Percentiles rank a stretch among this genome's conserved stretches.
Conservation (phyloP, 805 yeast species). For the Peterozyma xylosa region DNA sequence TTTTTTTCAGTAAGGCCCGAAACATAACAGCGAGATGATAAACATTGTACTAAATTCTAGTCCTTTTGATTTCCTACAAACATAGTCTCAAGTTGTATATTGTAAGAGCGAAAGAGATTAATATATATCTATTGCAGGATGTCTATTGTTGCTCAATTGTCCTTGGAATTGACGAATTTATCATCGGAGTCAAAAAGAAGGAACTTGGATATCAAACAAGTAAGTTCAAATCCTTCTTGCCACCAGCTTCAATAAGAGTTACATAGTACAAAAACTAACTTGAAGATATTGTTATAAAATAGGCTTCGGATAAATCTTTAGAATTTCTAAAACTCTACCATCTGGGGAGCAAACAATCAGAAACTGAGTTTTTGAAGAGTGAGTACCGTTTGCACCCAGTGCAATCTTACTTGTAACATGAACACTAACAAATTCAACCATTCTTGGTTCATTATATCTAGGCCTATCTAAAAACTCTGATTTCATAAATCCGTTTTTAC, state of each 20-base stretch:
- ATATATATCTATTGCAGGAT: not conserved
- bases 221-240: conserved; percentile 18
- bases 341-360: conserved; percentile 17
- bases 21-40: too few species aligned
- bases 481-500: conserved; percentile 60
- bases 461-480: conserved; percentile 38
- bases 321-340: conserved; percentile 30
- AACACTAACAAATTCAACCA: not conserved
- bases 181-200: conserved; percentile 67
- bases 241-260: conserved; percentile 8
- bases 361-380: conserved; percentile 18
- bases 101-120: too few species aligned
- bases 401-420: not conserved
- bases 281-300: not conserved
- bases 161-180: conserved; percentile 51
- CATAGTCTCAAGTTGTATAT: too few species aligned
- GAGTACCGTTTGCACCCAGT: conserved; percentile 8
- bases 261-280: not conserved
- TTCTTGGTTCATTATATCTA: not conserved
- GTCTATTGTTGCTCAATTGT: conserved; percentile 26
- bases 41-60: too few species aligned
- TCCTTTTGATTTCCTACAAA: too few species aligned
- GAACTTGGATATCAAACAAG: conserved; percentile 58
- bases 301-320: conserved; percentile 43
- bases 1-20: too few species aligned